Evolutionary conservation across 371 early-diverging fungal species (phyloP).

Genomic region (Parasitella parasitica): DNA sequence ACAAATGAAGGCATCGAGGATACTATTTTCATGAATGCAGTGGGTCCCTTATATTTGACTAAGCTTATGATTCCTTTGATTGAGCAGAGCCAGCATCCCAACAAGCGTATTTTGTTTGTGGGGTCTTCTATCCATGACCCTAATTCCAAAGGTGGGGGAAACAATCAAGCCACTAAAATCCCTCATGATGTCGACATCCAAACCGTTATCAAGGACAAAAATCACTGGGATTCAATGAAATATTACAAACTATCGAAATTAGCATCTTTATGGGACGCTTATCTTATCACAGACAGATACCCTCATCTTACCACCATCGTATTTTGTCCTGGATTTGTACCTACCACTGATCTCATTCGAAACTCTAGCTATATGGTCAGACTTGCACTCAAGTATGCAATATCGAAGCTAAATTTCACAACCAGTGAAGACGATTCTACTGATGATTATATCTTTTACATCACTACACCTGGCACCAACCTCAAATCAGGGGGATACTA

Average conservation of each 20-base stretch:
- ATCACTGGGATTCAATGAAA: conserved; percentile 28
- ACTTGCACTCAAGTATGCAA: conserved; percentile 23
- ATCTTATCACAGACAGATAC: conserved; percentile 8
- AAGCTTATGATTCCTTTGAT: conserved; percentile 22
- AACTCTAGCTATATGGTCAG: conserved; percentile 15
- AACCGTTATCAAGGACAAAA: conserved; percentile 22
- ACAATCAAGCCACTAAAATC: background rate
- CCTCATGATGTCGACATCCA: conserved; percentile 21
- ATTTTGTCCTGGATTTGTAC: conserved; percentile 49
- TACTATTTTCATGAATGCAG: conserved; percentile 35
- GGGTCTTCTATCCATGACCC: conserved; percentile 39
- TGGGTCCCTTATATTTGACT: conserved; percentile 40
- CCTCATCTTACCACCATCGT: conserved; percentile 17
- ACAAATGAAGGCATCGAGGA: conserved; percentile 22
- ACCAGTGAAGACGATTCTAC: conserved; percentile 29
- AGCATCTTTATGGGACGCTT: conserved; percentile 18
- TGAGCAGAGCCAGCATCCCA: conserved; percentile 14
- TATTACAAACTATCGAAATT: conserved; percentile 47
- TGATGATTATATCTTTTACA: conserved; percentile 34
- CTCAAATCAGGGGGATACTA: conserved; percentile 21
- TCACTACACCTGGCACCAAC: conserved; percentile 11
- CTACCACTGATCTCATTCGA: conserved; percentile 35
- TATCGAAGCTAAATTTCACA: conserved; percentile 27
- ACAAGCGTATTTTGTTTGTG: conserved; percentile 32
- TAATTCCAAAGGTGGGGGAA: conserved; percentile 19